A percentile compares a stretch with the other conserved stretches of the same genome.
These are phyloP conservation scores for Colletotrichum shisoi DNA, from an alignment of 2,329 filamentous ascomycete genomes.

Conservation along the genomic window DNA sequence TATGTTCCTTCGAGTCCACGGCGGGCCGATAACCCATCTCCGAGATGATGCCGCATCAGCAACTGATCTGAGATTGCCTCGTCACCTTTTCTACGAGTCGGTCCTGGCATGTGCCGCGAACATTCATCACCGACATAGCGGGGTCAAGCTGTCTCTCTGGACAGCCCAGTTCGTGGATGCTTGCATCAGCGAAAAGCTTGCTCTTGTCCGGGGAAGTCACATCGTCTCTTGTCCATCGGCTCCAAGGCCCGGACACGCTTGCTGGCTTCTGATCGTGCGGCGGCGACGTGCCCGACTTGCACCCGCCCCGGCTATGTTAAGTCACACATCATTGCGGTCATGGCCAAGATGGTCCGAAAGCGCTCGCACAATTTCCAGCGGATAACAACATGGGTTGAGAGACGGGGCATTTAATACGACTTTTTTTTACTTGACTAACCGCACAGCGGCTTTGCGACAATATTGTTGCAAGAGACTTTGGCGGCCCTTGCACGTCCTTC, in stretches of 20 bases:
- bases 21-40: background rate
- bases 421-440: too few relatives aligned
- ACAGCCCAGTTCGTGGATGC: constrained; percentile 1
- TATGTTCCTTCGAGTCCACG: background rate
- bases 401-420: background rate
- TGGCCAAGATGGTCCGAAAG: background rate
- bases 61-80: background rate
- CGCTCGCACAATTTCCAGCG: background rate
- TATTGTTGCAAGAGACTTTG: background rate
- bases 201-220: background rate
- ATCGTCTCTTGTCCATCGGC: background rate
- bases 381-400: background rate
- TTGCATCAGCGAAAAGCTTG: background rate
- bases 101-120: background rate
- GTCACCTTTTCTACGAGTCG: background rate
- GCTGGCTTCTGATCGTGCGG: background rate
- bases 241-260: background rate
- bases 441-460: background rate
- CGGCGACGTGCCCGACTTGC: background rate
- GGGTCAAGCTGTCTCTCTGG: background rate
- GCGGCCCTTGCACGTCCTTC: background rate
- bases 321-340: too few relatives aligned
- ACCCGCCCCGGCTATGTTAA: background rate
- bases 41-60: constrained; percentile 6
- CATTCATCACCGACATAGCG: background rate